These are phyloP conservation scores for Aphanomyces invadans DNA, from an alignment of 352 stramenopile species.

Conservation along the genomic window DNA sequence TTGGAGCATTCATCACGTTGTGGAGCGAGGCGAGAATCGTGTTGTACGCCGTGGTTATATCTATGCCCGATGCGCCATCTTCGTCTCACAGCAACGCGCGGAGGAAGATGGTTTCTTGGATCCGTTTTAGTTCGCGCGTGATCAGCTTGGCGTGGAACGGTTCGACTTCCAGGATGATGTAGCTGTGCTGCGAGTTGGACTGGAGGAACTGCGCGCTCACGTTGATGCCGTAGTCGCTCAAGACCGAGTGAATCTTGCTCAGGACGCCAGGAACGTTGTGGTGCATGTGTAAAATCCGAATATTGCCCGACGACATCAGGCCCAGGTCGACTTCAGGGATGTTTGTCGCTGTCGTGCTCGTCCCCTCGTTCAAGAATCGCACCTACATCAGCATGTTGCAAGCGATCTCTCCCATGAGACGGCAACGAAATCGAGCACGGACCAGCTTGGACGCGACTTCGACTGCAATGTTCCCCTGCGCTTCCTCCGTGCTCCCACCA, in stretches of 20 bases:
- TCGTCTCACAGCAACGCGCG: slow-evolving; percentile 56
- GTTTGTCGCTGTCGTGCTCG: slow-evolving; percentile 71
- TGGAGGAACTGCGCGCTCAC: slow-evolving; percentile 81
- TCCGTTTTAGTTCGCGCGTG: slow-evolving; percentile 69
- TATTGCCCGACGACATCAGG: slow-evolving; percentile 60
- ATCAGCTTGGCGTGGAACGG: slow-evolving; percentile 77
- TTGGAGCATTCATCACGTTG: no score
- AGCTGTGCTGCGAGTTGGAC: slow-evolving; percentile 69
- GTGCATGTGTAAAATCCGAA: slow-evolving; percentile 83
- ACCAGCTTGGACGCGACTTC: slow-evolving; percentile 75
- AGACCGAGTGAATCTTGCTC: slow-evolving; percentile 77
- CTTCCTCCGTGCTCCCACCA: slow-evolving; percentile 93
- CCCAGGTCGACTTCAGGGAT: slow-evolving; percentile 76
- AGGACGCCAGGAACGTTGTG: slow-evolving; percentile 79
- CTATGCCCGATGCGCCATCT: no score
- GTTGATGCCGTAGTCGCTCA: slow-evolving; percentile 79
- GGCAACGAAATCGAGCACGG: no score
- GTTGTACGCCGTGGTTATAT: no score
- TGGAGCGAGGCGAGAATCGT: no score
- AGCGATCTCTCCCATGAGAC: no score
- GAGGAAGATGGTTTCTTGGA: slow-evolving; percentile 81
- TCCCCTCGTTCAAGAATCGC: slow-evolving; percentile 73
- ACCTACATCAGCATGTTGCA: neutral
- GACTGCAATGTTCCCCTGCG: slow-evolving; percentile 87
- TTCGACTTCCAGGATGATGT: slow-evolving; percentile 76